phyloP scores from a whole-genome alignment of 2,329 filamentous ascomycete genomes.

The Trichoderma breve region DNA sequence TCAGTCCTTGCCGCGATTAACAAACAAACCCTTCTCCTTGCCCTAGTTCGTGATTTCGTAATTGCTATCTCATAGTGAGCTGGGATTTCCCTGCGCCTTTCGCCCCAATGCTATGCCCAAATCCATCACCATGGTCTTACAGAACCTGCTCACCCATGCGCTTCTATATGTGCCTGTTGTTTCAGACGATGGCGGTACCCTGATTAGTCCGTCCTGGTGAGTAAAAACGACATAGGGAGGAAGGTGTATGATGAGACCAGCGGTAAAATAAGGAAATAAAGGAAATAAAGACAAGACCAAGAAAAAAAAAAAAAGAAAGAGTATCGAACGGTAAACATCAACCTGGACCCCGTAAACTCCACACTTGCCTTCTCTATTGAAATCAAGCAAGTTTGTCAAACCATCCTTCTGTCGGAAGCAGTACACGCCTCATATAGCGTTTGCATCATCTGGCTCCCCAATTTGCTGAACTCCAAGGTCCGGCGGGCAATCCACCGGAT shows the following conservation, averaged over 20 bases:
- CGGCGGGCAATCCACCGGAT: conserved; percentile 49
- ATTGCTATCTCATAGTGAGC: background rate
- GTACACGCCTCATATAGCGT: conserved; percentile 26
- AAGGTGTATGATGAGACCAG: conserved; percentile 1
- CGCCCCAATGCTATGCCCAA: conserved; percentile 30
- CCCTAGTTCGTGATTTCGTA: background rate
- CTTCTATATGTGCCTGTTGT: background rate
- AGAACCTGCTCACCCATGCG: background rate
- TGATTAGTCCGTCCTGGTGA: background rate
- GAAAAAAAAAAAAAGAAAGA: background rate
- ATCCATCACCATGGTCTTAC: background rate
- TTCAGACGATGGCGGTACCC: background rate
- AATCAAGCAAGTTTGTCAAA: background rate
- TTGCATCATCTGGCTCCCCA: conserved; percentile 40
- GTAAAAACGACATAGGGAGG: background rate
- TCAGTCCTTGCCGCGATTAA: background rate
- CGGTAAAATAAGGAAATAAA: background rate
- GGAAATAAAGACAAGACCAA: background rate
- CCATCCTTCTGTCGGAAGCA: background rate
- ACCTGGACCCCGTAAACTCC: conserved; percentile 1
- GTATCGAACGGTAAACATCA: background rate
- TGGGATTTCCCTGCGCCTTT: conserved; percentile 25
- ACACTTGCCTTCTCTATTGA: conserved; percentile 1
- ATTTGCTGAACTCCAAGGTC: conserved; percentile 45
- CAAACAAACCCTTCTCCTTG: background rate